Conservation (phyloP, 192 early-diverging fungal genomes). For the Geosiphon pyriformis region DNA sequence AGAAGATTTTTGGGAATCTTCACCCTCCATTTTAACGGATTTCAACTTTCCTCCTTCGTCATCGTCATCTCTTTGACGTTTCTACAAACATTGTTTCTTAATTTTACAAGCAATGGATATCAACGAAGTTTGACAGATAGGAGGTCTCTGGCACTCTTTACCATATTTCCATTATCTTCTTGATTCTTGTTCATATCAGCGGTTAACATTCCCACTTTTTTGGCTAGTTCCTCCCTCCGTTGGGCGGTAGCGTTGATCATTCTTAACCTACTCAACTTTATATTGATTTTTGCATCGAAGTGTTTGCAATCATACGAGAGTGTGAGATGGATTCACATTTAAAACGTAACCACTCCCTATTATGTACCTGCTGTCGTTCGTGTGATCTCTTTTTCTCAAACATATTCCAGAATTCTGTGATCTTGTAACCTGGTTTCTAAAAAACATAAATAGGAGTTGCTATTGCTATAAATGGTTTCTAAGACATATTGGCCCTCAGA, state of each 20-base stretch:
- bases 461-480: neutral
- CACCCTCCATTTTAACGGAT: neutral
- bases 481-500: neutral
- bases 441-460: slow-evolving; percentile 5
- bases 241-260: neutral
- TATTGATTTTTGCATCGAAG: slow-evolving; percentile 4
- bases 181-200: neutral
- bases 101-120: neutral
- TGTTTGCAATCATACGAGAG: slow-evolving; percentile 12
- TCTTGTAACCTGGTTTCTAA: slow-evolving; percentile 7
- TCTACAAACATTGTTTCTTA: neutral
- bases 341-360: slow-evolving; percentile 7
- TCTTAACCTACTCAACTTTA: slow-evolving; percentile 4
- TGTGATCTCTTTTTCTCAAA: slow-evolving; percentile 12
- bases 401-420: slow-evolving; percentile 10
- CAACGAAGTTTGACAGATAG: neutral
- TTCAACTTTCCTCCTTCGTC: neutral
- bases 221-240: neutral
- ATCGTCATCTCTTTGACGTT: neutral
- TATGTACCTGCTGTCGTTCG: slow-evolving; percentile 10
- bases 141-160: neutral
- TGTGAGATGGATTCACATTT: slow-evolving; percentile 6
- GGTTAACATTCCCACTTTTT: neutral
- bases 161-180: neutral
- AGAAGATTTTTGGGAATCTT: neutral